Conservation (phyloP, 768 basidiomycete genomes). For the Tylopilus balloui region DNA sequence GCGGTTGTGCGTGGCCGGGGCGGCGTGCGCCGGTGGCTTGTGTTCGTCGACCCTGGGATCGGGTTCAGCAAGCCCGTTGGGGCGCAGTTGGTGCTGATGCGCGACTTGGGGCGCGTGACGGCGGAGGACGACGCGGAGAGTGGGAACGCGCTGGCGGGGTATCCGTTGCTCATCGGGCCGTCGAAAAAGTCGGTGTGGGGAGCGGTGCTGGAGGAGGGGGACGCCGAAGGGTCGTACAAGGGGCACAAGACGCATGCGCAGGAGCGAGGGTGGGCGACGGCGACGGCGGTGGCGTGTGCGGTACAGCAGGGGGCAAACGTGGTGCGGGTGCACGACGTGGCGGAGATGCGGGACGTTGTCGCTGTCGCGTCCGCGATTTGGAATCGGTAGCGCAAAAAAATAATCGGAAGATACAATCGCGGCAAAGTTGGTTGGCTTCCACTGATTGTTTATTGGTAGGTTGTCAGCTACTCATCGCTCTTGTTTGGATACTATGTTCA, state of each 20-base stretch:
- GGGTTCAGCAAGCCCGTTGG: conserved; percentile 88
- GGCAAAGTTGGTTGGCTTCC: no score
- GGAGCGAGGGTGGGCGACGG: conserved; percentile 77
- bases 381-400: conserved; percentile 23
- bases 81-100: conserved; percentile 68
- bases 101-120: conserved; percentile 44
- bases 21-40: conserved; percentile 81
- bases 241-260: conserved; percentile 56
- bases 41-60: conserved; percentile 87
- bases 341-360: conserved; percentile 70
- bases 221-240: conserved; percentile 33
- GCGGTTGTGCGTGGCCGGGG: conserved; percentile 58
- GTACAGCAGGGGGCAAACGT: conserved; percentile 69
- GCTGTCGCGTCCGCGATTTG: conserved; percentile 61
- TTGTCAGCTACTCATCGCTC: no score
- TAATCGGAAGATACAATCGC: no score
- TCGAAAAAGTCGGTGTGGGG: conserved; percentile 88
- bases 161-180: conserved; percentile 68
- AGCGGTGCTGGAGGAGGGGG: conserved; percentile 47
- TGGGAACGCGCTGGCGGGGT: conserved; percentile 51
- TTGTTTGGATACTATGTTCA: no score
- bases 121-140: conserved; percentile 40
- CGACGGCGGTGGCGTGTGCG: conserved; percentile 67
- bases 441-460: no score
- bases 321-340: conserved; percentile 79